phyloP scores from a whole-genome alignment of 305 asterid genomes.

The Solanum hybrid region DNA sequence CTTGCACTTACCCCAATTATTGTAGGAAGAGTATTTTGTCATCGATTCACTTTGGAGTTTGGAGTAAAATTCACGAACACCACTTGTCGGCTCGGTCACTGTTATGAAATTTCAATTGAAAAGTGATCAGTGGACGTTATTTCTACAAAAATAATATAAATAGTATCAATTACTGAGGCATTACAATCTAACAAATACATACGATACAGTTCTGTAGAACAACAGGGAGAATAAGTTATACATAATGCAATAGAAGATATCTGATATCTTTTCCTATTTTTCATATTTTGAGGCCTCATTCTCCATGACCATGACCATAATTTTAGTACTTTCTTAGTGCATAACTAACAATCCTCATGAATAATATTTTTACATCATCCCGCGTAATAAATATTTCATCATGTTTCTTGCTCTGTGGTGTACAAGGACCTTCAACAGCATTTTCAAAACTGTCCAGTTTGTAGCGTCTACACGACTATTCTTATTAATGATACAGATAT shows the following conservation, averaged over 20 bases:
- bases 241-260: neutral
- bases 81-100: neutral
- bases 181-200: neutral
- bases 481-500: constrained; percentile 80
- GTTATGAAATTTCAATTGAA: neutral
- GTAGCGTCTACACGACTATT: constrained; percentile 12
- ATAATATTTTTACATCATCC: neutral
- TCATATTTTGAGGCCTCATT: neutral
- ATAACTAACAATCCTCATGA: neutral
- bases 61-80: neutral
- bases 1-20: neutral
- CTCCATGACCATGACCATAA: neutral
- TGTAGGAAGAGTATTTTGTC: neutral
- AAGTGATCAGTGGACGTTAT: neutral
- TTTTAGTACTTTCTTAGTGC: neutral
- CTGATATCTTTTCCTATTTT: neutral
- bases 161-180: neutral
- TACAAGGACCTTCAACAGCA: neutral
- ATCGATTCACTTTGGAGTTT: neutral
- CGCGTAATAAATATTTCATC: neutral
- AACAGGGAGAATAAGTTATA: neutral
- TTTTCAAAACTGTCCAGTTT: constrained; percentile 6
- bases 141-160: neutral
- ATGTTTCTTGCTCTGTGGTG: neutral
- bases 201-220: neutral